A percentile compares a stretch with the other conserved stretches of the same genome.
phyloP scores from a whole-genome alignment of 2,329 filamentous ascomycete genomes.

The Fusarium sp. region DNA sequence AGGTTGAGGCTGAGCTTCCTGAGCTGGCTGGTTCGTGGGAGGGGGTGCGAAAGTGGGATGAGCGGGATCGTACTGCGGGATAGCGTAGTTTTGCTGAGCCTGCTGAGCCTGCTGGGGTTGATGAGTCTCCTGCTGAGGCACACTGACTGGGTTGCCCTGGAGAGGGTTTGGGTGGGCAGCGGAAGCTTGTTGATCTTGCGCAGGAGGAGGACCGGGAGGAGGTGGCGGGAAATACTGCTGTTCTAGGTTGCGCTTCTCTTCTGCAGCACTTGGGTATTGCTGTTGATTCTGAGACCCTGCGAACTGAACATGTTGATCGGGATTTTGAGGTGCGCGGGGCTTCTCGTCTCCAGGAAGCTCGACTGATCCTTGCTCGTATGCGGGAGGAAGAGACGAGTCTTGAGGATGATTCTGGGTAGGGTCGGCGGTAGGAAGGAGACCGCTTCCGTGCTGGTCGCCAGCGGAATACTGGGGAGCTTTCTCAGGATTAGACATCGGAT shows the following conservation, averaged over 20 bases:
- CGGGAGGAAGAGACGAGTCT: slow-evolving; percentile 29
- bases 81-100: slow-evolving; percentile 43
- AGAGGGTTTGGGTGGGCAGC: slow-evolving; percentile 39
- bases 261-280: slow-evolving; percentile 20
- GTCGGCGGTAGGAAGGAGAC: slow-evolving; percentile 28
- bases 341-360: slow-evolving; percentile 38
- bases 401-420: slow-evolving; percentile 33
- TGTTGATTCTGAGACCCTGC: slow-evolving; percentile 1
- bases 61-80: slow-evolving; percentile 50
- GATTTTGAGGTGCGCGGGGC: background rate
- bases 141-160: slow-evolving; percentile 32
- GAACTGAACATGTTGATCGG: background rate
- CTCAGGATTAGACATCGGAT: slow-evolving; percentile 39
- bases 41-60: slow-evolving; percentile 49
- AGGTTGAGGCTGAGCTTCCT: background rate
- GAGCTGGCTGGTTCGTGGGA: slow-evolving; percentile 29
- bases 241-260: slow-evolving; percentile 31
- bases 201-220: slow-evolving; percentile 30
- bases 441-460: slow-evolving; percentile 30
- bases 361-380: slow-evolving; percentile 27
- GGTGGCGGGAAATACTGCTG: slow-evolving; percentile 46
- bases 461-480: slow-evolving; percentile 35
- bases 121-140: slow-evolving; percentile 17
- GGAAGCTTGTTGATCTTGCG: slow-evolving; percentile 35
- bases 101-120: slow-evolving; percentile 14